Evolutionary conservation across 2,329 filamentous ascomycete genomes (phyloP), one percentile per base, ranked within the genome.

Genomic region (Didymella lethalis): DNA sequence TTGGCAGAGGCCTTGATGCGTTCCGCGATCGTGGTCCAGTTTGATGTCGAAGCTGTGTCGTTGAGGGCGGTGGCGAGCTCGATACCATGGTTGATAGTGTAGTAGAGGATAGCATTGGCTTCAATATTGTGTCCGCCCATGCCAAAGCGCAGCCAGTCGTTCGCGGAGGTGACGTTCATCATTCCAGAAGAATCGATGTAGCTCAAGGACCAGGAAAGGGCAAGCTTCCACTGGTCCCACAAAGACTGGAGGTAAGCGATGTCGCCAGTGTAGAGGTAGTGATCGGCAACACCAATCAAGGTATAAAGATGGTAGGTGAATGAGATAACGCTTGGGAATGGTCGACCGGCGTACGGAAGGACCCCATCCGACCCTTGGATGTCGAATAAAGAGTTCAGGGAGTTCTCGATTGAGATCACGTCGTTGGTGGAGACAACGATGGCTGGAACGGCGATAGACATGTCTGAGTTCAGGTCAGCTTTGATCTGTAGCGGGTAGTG

Each of bases 291-390:
- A 10, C 79, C 81, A 25, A 82, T 78, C 36, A 84, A 62, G 2
- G 76, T 81, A 63, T 83, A 82, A 0, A 83, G 66, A 61, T 88
- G 85, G 62, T 88, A 88, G 0, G 85, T 87, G 60, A 83, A 83
- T 11, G 80, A 82, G 36, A 77, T 71, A 1, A 71, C 64, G 5
- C 70, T 60, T 6, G 63, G 69, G 54, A 81, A 80, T 0, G 82
- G 82, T 8, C 75, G 72, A 1, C 83, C 83, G 4, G 81, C 83
- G 59, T 84, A 85, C 0, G 84, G 84, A 18, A 85, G 74, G 12
- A 74, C 74, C 5, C 83, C 83, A 45, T 80, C 76, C 1, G 70
- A 59, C 40, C 77, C 70, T 62, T 85, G 82, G 4, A 80, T 60
- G 1, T 77, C 77, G 51, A 84, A 84, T 7, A 83, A 70, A 1